Evolutionary conservation across 2,329 filamentous ascomycete genomes (phyloP), one percentile per base, ranked within the genome.

Genomic region (Neofusicoccum ribis): DNA sequence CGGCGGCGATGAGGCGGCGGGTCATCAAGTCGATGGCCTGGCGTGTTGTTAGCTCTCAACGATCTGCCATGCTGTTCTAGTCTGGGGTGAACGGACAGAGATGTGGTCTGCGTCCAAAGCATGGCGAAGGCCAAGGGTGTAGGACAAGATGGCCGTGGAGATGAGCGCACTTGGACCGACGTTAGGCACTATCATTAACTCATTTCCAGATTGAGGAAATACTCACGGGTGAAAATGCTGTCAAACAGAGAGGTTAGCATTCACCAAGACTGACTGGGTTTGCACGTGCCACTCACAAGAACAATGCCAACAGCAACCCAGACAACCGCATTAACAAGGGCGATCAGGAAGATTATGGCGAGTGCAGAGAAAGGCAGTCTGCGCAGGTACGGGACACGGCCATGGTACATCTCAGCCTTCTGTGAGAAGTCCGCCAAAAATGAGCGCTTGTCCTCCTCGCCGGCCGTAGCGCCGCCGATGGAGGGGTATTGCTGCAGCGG

Each of bases 81-180:
- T 51, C 52, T 23, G 51, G 15, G 3, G n/a, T 36, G 20, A 11
- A 65, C 72, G 46, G 76, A 85, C 83, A 46, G 87, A 88, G 69
- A 91, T 91, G 74, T 98, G 95, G 78, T 98, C 94, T n/a, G 94
- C 95, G 73, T 98, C 95, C 50, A 98, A 87, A n/a, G 94, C 94
- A 82, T 98, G 94, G 47, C 94, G 90, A 12, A 98, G 85, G 2
- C 94, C 94, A 11, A 98, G 85, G 0, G 92, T 92, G 77, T 96
- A 98, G 31, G 93, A 89, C 0, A 98, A 85, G 1, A 93, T 88
- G 1, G 93, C 92, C 2, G 93, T 89, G 1, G 91, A 91, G 58
- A 93, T 87, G 68, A 97, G 85, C 0, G 83, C 80, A 0, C 83
- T 86, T 66, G 74, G 71, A 6, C 12, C 14, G 51, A 44, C 8